phyloP scores from a whole-genome alignment of 2,329 filamentous ascomycete species.

The Plenodomus tracheiphilus region DNA sequence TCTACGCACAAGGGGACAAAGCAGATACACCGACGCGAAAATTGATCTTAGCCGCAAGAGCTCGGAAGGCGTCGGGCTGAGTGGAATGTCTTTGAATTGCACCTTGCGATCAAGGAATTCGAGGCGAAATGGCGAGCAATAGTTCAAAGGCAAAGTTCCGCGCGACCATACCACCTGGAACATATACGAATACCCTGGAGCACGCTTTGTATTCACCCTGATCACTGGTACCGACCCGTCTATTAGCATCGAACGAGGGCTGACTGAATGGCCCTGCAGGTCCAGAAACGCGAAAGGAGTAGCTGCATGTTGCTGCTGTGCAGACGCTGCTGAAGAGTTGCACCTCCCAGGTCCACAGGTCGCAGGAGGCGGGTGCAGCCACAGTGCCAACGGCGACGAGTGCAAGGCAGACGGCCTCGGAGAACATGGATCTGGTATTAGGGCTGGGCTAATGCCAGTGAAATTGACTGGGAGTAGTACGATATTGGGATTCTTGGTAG shows the following conservation, averaged over 20 bases:
- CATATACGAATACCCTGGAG: conserved; percentile 10
- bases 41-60: too few species aligned
- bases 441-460: background rate
- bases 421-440: conserved; percentile 11
- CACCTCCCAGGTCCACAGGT: conserved; percentile 20
- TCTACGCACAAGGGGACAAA: too few species aligned
- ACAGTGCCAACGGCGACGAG: conserved; percentile 12
- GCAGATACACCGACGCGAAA: too few species aligned
- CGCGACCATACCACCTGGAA: conserved; percentile 12
- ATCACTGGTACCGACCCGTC: conserved; percentile 16
- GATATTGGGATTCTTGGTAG: too few species aligned
- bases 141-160: too few species aligned
- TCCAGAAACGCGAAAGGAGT: conserved; percentile 20
- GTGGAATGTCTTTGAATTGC: too few species aligned
- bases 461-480: too few species aligned
- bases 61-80: too few species aligned
- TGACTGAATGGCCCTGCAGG: conserved; percentile 12
- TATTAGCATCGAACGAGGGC: conserved; percentile 17
- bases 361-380: conserved; percentile 4
- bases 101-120: too few species aligned
- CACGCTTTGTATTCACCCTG: conserved; percentile 20
- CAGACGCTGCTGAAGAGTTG: conserved; percentile 21
- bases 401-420: conserved; percentile 9
- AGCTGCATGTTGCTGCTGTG: conserved; percentile 24
- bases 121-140: too few species aligned